phyloP scores from a whole-genome alignment of 2,329 filamentous ascomycete genomes.

The Diaporthe longicolla region DNA sequence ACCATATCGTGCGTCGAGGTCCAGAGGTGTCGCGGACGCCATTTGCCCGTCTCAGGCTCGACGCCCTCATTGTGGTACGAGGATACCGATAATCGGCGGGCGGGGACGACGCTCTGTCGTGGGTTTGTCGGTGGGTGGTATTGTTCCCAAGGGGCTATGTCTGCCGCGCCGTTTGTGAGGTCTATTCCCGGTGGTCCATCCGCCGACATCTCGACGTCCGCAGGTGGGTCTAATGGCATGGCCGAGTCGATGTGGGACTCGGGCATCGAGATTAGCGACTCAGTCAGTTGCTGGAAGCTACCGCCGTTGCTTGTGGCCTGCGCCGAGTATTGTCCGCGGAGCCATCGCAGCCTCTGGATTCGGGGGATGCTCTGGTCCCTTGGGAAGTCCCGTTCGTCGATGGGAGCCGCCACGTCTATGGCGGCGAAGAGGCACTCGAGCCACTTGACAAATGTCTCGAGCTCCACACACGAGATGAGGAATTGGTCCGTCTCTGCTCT shows the following conservation, averaged over 20 bases:
- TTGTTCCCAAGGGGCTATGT: slow-evolving; percentile 34
- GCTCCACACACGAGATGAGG: slow-evolving; percentile 74
- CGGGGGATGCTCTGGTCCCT: slow-evolving; percentile 73
- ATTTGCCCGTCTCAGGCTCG: slow-evolving; percentile 67
- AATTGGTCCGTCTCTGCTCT: slow-evolving; percentile 82
- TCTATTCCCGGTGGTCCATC: slow-evolving; percentile 42
- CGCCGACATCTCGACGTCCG: slow-evolving; percentile 40
- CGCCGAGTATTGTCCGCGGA: slow-evolving; percentile 55
- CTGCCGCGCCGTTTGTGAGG: slow-evolving; percentile 15
- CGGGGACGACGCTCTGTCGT: background rate
- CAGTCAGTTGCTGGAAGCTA: slow-evolving; percentile 45
- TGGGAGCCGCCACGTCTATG: slow-evolving; percentile 77
- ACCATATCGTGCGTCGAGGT: slow-evolving; percentile 69
- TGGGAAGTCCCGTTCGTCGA: slow-evolving; percentile 78
- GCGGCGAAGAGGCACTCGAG: slow-evolving; percentile 79
- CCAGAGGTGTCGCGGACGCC: slow-evolving; percentile 69
- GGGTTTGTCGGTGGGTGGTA: background rate
- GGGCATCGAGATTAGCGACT: slow-evolving; percentile 36
- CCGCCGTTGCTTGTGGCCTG: slow-evolving; percentile 46
- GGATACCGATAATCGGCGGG: slow-evolving; percentile 60
- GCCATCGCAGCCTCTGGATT: slow-evolving; percentile 67
- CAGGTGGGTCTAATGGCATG: slow-evolving; percentile 20
- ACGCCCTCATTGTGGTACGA: slow-evolving; percentile 62
- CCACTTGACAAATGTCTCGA: slow-evolving; percentile 78
- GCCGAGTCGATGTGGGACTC: slow-evolving; percentile 17